Percentiles rank a stretch among this genome's conserved stretches.
phyloP scores from a whole-genome alignment of 495 filamentous ascomycete species.

The Hyphodiscus hymeniophilus region DNA sequence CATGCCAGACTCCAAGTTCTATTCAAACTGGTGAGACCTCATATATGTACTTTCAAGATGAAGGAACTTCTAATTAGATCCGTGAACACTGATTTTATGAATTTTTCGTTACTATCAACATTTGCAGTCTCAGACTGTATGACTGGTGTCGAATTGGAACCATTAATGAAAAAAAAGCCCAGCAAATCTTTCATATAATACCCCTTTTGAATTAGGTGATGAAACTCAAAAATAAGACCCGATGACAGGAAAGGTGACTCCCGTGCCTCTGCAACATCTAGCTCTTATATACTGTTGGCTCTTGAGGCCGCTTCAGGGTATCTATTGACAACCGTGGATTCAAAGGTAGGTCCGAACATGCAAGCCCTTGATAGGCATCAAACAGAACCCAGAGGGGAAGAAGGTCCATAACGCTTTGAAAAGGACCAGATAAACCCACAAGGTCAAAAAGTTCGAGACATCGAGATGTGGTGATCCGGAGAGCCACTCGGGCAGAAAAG shows the following conservation, averaged over 20 bases:
- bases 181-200: background rate
- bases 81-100: background rate
- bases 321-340: background rate
- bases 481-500: slow-evolving; percentile 92
- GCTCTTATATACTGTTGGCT: background rate
- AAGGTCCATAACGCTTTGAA: slow-evolving; percentile 62
- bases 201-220: no score
- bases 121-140: no score
- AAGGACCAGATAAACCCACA: slow-evolving; percentile 81
- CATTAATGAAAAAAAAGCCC: background rate
- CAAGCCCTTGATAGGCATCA: background rate
- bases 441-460: slow-evolving; percentile 71
- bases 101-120: background rate
- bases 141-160: no score
- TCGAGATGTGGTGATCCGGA: slow-evolving; percentile 65
- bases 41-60: no score
- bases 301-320: background rate
- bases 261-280: background rate
- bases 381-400: slow-evolving; percentile 8
- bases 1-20: no score
- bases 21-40: no score
- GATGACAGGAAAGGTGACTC: no score
- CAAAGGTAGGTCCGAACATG: background rate
- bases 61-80: background rate
- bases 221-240: background rate